These are phyloP conservation scores for Phytophthora constricta DNA, from an alignment of 352 stramenopile species.

Conservation along the genomic window DNA sequence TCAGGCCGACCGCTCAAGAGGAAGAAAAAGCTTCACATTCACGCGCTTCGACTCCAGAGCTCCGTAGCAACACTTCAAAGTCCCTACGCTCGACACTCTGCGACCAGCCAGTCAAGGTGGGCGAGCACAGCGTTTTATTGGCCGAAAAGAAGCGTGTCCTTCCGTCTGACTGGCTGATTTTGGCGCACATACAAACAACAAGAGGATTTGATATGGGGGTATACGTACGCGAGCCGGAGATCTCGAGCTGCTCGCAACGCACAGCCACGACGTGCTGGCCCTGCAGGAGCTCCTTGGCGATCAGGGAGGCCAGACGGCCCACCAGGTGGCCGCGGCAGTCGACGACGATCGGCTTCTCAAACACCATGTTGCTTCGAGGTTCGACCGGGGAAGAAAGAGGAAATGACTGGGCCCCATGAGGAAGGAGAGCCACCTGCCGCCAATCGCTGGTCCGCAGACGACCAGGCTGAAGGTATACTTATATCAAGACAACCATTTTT, in stretches of 20 bases:
- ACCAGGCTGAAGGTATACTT: not conserved
- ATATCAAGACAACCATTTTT: not conserved
- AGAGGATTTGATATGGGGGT: not conserved
- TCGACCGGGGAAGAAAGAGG: conserved; percentile 68
- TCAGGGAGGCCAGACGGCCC: conserved; percentile 97
- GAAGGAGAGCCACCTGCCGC: conserved; percentile 13
- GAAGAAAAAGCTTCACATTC: too few relatives aligned
- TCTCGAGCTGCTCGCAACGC: conserved; percentile 98
- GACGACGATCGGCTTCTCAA: conserved; percentile 97
- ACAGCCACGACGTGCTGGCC: conserved; percentile 99
- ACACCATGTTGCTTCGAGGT: conserved; percentile 80
- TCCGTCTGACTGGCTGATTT: too few relatives aligned
- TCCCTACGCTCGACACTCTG: too few relatives aligned
- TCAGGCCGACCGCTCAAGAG: too few relatives aligned
- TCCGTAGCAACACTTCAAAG: too few relatives aligned
- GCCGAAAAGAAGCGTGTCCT: too few relatives aligned
- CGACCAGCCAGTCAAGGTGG: too few relatives aligned
- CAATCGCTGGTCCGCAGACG: conserved; percentile 18
- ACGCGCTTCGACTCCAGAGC: not conserved
- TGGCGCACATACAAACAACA: too few relatives aligned
- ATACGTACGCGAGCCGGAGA: conserved; percentile 96
- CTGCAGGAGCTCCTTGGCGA: conserved; percentile 99
- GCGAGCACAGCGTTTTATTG: too few relatives aligned
- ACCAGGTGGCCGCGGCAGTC: conserved; percentile 99
- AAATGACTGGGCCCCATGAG: conserved; percentile 49